Percentiles rank a stretch among this genome's conserved stretches.
Evolutionary conservation across 1,139 yeast species (phyloP).

Genomic region (Kazachstania sp.): DNA sequence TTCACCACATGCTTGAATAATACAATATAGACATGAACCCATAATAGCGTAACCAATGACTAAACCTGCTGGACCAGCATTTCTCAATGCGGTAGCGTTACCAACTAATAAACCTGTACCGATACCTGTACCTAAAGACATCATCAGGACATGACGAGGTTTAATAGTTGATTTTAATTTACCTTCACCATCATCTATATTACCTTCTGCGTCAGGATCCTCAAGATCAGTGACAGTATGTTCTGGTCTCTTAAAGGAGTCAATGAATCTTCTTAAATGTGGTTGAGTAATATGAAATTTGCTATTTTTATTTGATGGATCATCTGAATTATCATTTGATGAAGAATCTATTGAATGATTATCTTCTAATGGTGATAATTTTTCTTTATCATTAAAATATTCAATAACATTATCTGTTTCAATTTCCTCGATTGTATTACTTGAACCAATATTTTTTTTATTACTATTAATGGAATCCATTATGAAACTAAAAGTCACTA

Average conservation of each 20-base stretch:
- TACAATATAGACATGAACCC: constrained; percentile 63
- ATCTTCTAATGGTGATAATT: neutral
- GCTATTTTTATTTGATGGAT: constrained; percentile 3
- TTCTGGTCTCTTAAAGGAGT: constrained; percentile 19
- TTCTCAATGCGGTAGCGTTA: constrained; percentile 53
- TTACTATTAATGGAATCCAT: neutral
- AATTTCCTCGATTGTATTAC: neutral
- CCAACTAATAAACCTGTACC: constrained; percentile 79
- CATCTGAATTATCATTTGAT: neutral
- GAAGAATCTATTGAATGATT: neutral
- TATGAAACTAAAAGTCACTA: neutral
- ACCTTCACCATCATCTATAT: constrained; percentile 8
- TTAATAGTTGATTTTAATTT: constrained; percentile 42
- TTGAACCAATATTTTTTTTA: neutral
- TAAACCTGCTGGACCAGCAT: constrained; percentile 78
- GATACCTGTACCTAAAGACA: constrained; percentile 77
- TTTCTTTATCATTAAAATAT: constrained; percentile 14
- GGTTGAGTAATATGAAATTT: constrained; percentile 5
- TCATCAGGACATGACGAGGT: constrained; percentile 52
- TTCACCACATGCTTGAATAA: constrained; percentile 82
- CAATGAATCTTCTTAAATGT: constrained; percentile 17
- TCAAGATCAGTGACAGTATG: neutral
- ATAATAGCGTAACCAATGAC: constrained; percentile 60
- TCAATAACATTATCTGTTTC: constrained; percentile 18
- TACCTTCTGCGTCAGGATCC: constrained; percentile 3